Base-by-base conservation (phyloP, 1,284 basidiomycete genomes). In the Microbotryum violaceum region DNA sequence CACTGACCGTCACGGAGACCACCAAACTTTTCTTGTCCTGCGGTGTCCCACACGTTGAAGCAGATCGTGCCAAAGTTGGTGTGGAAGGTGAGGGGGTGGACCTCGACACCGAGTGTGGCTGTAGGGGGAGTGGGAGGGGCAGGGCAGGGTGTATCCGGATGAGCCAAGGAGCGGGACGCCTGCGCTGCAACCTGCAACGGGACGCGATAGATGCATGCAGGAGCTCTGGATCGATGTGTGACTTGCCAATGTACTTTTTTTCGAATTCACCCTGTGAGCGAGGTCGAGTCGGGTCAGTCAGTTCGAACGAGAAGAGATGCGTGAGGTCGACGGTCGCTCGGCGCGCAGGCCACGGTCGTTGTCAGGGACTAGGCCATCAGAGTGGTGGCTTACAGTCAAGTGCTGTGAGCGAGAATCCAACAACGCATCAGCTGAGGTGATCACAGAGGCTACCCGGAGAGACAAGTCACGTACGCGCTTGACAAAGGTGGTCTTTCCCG, bases 21-120 rank as follows among this genome's bases (percentile, higher is more conserved):
- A 81, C 93, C 92, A 71, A 99, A 99, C 82, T 98, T 98, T 80
- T 98, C 96, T 81, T 99, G 96, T 57, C 96, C 96, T 60, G 96
- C 96, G 49, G 96, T 99, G 79, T 99, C 96, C 96, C 96, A 99
- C 60, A 97, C 94, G 78, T 98, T 98, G 85, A 99, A 99, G 82
- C 89, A 89, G 81, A 99, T 93, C 62, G 88, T 91, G 73, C 96
- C 96, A 74, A 89, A 94, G 85, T 97, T 97, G 82, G 96, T 99
- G 74, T 90, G 83, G 84, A 99, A 99, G 51, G 82, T 70, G 58
- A 98, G 83, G 66, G 94, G 94, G 81, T 98, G 94, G 53, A 99
- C 94, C 79, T 99, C 94, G 74, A 97, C 94, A 85, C 96, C 94
- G 68, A 99, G 89, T 62, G 96, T 99, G 74, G 94, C 94, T 94